Conservation (phyloP, 78 protist genomes). For the Guillardia theta region DNA sequence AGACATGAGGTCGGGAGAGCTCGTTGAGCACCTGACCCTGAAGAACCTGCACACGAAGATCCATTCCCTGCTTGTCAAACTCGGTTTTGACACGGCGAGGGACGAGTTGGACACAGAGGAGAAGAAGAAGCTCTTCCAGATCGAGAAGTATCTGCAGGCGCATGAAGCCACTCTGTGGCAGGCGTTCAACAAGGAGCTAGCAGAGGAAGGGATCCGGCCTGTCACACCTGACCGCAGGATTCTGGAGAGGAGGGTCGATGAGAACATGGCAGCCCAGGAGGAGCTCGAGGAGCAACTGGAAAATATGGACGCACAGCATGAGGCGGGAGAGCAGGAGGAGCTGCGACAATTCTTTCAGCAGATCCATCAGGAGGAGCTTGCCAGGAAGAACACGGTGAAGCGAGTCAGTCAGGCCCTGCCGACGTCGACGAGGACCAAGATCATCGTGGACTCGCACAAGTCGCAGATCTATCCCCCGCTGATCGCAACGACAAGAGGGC, state of each 20-base stretch:
- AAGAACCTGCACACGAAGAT: neutral
- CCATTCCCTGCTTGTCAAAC: neutral
- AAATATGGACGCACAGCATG: neutral
- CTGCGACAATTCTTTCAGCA: neutral
- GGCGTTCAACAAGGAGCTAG: neutral
- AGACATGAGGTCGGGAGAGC: neutral
- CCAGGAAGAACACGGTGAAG: neutral
- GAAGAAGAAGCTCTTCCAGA: neutral
- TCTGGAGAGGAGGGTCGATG: neutral
- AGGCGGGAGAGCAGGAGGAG: neutral
- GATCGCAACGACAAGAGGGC: too few species aligned
- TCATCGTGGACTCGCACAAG: constrained; percentile 9
- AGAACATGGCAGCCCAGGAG: neutral
- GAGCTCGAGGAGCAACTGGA: neutral
- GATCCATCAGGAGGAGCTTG: neutral
- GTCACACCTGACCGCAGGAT: neutral
- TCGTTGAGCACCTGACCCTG: neutral
- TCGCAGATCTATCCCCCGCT: neutral
- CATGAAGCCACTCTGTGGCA: constrained; percentile 5
- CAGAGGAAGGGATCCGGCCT: constrained; percentile 12
- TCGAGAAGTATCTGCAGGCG: neutral
- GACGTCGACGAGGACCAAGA: neutral
- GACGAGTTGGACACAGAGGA: neutral
- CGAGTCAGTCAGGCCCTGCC: neutral
- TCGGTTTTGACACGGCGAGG: neutral